phyloP scores from a whole-genome alignment of 306 rosid species.

The Malus sylvestris region DNA sequence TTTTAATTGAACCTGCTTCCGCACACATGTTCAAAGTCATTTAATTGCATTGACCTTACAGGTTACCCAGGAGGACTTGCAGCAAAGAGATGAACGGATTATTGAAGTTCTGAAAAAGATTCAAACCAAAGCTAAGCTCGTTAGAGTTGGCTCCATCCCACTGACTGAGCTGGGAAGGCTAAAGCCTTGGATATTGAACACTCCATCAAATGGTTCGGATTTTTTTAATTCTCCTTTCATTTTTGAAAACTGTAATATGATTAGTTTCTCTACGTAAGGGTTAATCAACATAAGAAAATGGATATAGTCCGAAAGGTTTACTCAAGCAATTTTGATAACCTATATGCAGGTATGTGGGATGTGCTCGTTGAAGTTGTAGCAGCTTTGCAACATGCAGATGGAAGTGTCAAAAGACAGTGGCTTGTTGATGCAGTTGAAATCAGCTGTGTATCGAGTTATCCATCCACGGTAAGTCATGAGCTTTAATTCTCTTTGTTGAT shows the following conservation, averaged over 20 bases:
- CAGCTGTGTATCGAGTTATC: constrained; percentile 74
- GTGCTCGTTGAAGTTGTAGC: constrained; percentile 69
- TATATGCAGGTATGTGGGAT: constrained; percentile 67
- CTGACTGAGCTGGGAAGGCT: constrained; percentile 65
- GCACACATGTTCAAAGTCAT: not conserved
- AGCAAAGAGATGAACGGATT: constrained; percentile 26
- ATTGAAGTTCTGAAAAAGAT: constrained; percentile 52
- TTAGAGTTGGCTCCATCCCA: constrained; percentile 55
- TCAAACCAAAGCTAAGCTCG: constrained; percentile 61
- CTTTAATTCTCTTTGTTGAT: not conserved
- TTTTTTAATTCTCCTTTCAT: not conserved
- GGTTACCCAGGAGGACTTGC: constrained; percentile 55
- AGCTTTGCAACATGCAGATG: constrained; percentile 73
- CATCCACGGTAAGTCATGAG: constrained; percentile 61
- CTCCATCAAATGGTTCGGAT: constrained; percentile 41
- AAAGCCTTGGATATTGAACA: constrained; percentile 56
- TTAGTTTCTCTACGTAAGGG: constrained; percentile 16
- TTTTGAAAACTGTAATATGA: not conserved
- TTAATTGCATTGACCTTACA: constrained; percentile 17
- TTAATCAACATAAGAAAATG: not conserved
- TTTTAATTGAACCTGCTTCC: not conserved
- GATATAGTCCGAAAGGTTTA: not conserved
- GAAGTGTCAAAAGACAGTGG: constrained; percentile 71
- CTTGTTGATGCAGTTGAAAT: constrained; percentile 74
- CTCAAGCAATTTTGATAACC: not conserved